Percentiles rank a stretch among this genome's conserved stretches.
These are phyloP conservation scores for Fusarium succisae DNA, from an alignment of 2,329 filamentous ascomycete genomes.

Conservation along the genomic window DNA sequence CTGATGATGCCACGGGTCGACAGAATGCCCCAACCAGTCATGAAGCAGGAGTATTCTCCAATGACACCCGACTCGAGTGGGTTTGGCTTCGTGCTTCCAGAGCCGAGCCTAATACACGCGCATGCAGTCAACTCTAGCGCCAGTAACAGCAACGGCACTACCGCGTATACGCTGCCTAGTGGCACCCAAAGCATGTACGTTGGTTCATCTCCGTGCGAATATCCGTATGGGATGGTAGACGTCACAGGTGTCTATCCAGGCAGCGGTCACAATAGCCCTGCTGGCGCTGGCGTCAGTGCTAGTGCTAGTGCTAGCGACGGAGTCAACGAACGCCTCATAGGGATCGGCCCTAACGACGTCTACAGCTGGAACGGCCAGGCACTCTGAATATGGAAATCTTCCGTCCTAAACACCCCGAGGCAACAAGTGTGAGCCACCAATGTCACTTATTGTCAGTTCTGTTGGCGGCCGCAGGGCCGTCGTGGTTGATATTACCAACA, in stretches of 20 bases:
- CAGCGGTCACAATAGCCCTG: slow-evolving; percentile 9
- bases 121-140: slow-evolving; percentile 15
- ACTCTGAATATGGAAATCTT: slow-evolving; percentile 22
- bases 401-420: background rate
- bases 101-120: slow-evolving; percentile 30
- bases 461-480: background rate
- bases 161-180: slow-evolving; percentile 31
- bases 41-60: slow-evolving; percentile 37
- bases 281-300: background rate
- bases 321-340: slow-evolving; percentile 35
- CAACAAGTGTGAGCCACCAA: slow-evolving; percentile 9
- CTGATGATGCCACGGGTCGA: slow-evolving; percentile 37
- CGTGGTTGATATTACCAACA: background rate
- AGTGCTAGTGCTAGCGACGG: slow-evolving; percentile 16
- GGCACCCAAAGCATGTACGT: slow-evolving; percentile 34
- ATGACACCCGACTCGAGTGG: slow-evolving; percentile 34
- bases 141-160: slow-evolving; percentile 16
- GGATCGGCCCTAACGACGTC: slow-evolving; percentile 16
- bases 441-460: slow-evolving; percentile 12
- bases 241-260: slow-evolving; percentile 42
- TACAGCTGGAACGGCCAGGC: slow-evolving; percentile 34
- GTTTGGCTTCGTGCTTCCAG: slow-evolving; percentile 35
- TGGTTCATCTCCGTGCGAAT: slow-evolving; percentile 31
- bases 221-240: slow-evolving; percentile 41
- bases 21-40: slow-evolving; percentile 28